Evolutionary conservation across 129 eudicot species (phyloP).

Genomic region (Lactuca saligna): DNA sequence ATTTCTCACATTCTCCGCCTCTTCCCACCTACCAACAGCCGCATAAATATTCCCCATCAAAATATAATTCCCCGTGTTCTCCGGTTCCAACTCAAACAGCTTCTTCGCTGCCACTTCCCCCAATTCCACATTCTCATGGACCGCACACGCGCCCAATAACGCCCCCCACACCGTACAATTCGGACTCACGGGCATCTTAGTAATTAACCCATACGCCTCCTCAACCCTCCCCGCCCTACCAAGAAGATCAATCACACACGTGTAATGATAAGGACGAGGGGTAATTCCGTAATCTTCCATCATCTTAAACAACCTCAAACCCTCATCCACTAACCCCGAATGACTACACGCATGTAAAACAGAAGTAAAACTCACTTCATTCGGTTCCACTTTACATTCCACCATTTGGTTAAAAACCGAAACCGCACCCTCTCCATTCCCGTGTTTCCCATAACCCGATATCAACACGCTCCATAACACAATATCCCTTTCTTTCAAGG

Average conservation of each 20-base stretch:
- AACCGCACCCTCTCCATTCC: conserved; percentile 51
- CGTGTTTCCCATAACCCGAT: conserved; percentile 80
- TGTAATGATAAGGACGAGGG: conserved; percentile 50
- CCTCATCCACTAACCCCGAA: conserved; percentile 78
- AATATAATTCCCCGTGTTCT: conserved; percentile 73
- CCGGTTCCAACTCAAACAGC: conserved; percentile 72
- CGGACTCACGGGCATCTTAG: conserved; percentile 46
- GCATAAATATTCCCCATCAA: conserved; percentile 73
- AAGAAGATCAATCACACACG: conserved; percentile 80
- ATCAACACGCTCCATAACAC: conserved; percentile 72
- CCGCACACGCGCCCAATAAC: conserved; percentile 66
- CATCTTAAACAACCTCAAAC: conserved; percentile 54
- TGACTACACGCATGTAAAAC: conserved; percentile 79
- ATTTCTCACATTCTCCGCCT: conserved; percentile 64
- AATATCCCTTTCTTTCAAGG: conserved; percentile 47
- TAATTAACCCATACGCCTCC: conserved; percentile 56
- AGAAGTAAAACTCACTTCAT: conserved; percentile 77
- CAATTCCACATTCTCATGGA: conserved; percentile 64
- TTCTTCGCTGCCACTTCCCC: conserved; percentile 77
- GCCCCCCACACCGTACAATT: conserved; percentile 75
- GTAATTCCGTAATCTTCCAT: conserved; percentile 28
- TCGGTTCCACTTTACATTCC: conserved; percentile 62
- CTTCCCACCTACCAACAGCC: conserved; percentile 78
- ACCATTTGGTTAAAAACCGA: conserved; percentile 61
- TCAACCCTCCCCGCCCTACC: conserved; percentile 72